These are phyloP conservation scores for Turritis glabra DNA, from an alignment of 345 rosid species.

Conservation along the genomic window DNA sequence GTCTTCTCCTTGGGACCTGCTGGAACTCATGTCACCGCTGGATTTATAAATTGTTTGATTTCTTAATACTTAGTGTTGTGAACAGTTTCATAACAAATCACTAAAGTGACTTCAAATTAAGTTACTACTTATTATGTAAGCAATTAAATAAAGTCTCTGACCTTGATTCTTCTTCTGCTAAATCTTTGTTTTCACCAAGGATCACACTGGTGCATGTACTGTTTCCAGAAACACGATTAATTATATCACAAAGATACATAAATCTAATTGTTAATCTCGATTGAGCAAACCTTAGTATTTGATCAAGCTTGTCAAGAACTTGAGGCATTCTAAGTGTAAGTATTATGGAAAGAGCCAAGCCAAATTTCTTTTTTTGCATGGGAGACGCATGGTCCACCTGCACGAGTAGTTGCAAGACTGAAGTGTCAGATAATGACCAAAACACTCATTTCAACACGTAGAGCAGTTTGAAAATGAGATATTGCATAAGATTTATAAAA, in stretches of 20 bases:
- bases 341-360: conserved; percentile 83
- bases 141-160: conserved; percentile 26
- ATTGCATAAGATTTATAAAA: neutral
- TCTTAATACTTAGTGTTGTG: neutral
- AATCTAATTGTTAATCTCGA: neutral
- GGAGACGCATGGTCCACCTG: conserved; percentile 84
- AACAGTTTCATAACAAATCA: neutral
- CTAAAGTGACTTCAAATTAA: neutral
- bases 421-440: conserved; percentile 17
- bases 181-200: conserved; percentile 72
- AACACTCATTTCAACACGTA: conserved; percentile 8
- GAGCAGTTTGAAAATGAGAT: conserved; percentile 4
- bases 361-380: conserved; percentile 74
- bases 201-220: conserved; percentile 86
- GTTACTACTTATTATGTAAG: conserved; percentile 6
- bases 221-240: conserved; percentile 30
- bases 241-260: neutral
- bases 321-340: conserved; percentile 90
- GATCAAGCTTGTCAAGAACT: conserved; percentile 91
- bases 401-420: conserved; percentile 20
- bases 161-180: conserved; percentile 84
- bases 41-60: conserved; percentile 27
- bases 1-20: conserved; percentile 64
- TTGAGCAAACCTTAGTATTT: conserved; percentile 66
- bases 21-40: conserved; percentile 73